A percentile compares a stretch with the other conserved stretches of the same genome.
Conservation (phyloP, 108 stramenopile species). For the Ochromonas danica region DNA sequence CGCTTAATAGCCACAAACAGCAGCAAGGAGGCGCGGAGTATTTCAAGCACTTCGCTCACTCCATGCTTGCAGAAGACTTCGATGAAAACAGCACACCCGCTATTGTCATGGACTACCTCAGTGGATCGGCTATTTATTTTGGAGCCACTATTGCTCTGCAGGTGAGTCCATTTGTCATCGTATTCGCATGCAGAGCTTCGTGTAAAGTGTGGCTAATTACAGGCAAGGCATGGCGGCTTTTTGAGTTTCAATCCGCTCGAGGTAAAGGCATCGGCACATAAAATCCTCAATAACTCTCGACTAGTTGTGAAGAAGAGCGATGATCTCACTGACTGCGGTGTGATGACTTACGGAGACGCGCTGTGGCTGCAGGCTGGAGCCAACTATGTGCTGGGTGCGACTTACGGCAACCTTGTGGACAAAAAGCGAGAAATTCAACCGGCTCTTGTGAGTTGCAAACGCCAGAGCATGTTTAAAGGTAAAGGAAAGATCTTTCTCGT, state of each 20-base stretch:
- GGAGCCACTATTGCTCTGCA: conserved; percentile 22
- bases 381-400: conserved; percentile 8
- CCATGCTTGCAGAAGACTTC: not conserved
- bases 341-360: conserved; percentile 19
- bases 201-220: not conserved
- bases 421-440: conserved; percentile 29
- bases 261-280: conserved; percentile 28
- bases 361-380: conserved; percentile 21
- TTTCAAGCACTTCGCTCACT: not conserved
- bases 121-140: conserved; percentile 21
- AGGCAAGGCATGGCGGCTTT: conserved; percentile 27
- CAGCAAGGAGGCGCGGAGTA: not conserved
- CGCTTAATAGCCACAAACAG: not conserved
- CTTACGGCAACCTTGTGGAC: not conserved
- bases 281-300: conserved; percentile 2
- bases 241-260: not conserved
- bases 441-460: conserved; percentile 7
- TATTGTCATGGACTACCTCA: not conserved
- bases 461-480: not conserved
- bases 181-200: not conserved
- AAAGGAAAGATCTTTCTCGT: too few relatives aligned
- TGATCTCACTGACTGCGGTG: conserved; percentile 22
- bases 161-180: not conserved
- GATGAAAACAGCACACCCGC: not conserved
- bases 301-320: conserved; percentile 7